Evolutionary conservation across 2,329 filamentous ascomycete species (phyloP).

Genomic region (Xenosphaeropsis pyriputrescens): DNA sequence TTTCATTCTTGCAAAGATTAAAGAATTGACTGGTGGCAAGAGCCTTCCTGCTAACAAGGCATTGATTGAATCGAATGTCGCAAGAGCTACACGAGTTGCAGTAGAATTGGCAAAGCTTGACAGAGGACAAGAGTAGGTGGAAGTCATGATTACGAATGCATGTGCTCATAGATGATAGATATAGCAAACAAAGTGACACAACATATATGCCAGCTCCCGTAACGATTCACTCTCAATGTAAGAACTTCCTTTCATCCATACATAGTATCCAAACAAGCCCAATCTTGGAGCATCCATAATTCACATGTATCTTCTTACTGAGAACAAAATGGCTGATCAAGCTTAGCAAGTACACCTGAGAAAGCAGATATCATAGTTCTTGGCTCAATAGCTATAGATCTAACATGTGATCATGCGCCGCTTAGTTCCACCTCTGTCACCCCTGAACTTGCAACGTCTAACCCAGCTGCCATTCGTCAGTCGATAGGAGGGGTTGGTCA

Average conservation of each 20-base stretch:
- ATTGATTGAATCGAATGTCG: slow-evolving; percentile 52
- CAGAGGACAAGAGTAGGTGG: slow-evolving; percentile 8
- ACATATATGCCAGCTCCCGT: too few species aligned
- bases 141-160: too few species aligned
- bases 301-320: too few species aligned
- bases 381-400: slow-evolving; percentile 78
- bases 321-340: too few species aligned
- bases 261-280: too few species aligned
- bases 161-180: too few species aligned
- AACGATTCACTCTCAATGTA: too few species aligned
- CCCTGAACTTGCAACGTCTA: slow-evolving; percentile 22
- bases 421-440: slow-evolving; percentile 7
- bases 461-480: slow-evolving; percentile 69
- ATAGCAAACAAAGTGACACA: too few species aligned
- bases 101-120: slow-evolving; percentile 44
- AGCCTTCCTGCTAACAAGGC: slow-evolving; percentile 49
- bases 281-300: too few species aligned
- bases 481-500: slow-evolving; percentile 83
- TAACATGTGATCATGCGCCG: slow-evolving; percentile 60
- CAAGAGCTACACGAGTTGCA: slow-evolving; percentile 48
- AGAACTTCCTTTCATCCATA: too few species aligned
- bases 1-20: slow-evolving; percentile 52
- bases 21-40: slow-evolving; percentile 47
- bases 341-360: neutral
- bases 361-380: slow-evolving; percentile 63